A percentile compares a stretch with the other conserved stretches of the same genome.
Evolutionary conservation across 1,139 yeast genomes (phyloP).

Genomic region (Pichia sp.): DNA sequence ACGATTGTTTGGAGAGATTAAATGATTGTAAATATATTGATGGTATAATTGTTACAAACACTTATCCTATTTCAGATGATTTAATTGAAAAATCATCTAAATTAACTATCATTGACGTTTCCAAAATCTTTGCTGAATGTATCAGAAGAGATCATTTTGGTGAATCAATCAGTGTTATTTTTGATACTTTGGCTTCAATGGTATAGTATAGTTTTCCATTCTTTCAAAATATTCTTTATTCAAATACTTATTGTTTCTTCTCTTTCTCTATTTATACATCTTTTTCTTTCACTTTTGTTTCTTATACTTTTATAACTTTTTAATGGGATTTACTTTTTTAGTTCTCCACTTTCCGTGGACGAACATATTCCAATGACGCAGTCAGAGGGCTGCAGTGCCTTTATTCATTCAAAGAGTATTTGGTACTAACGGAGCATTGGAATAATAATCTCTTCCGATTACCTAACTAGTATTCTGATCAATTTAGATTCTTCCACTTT

Average conservation of each 20-base stretch:
- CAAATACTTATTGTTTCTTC: conserved; percentile 2
- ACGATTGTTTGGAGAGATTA: conserved; percentile 72
- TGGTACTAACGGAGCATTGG: conserved; percentile 66
- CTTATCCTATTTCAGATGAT: conserved; percentile 76
- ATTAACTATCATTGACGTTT: conserved; percentile 82
- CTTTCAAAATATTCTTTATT: neutral
- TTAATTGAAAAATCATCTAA: conserved; percentile 50
- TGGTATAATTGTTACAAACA: conserved; percentile 87
- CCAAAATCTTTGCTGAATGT: conserved; percentile 95
- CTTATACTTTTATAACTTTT: neutral
- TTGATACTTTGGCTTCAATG: conserved; percentile 73
- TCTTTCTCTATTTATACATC: neutral
- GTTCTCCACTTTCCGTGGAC: conserved; percentile 11
- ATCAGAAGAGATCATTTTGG: conserved; percentile 98
- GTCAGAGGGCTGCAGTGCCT: conserved; percentile 52
- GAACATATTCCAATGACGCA: conserved; percentile 44
- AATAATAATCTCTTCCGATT: conserved; percentile 23
- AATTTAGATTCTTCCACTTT: conserved; percentile 4
- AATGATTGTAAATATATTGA: conserved; percentile 77
- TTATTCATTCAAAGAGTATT: conserved; percentile 27
- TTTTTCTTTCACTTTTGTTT: neutral
- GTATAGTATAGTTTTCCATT: conserved; percentile 26
- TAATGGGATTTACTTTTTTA: conserved; percentile 1
- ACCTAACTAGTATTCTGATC: conserved; percentile 4
- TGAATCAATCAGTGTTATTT: conserved; percentile 86